Percentiles rank a stretch among this genome's conserved stretches.
Evolutionary conservation across 2,329 filamentous ascomycete genomes (phyloP).

Genomic region (Alternaria ventricosa): DNA sequence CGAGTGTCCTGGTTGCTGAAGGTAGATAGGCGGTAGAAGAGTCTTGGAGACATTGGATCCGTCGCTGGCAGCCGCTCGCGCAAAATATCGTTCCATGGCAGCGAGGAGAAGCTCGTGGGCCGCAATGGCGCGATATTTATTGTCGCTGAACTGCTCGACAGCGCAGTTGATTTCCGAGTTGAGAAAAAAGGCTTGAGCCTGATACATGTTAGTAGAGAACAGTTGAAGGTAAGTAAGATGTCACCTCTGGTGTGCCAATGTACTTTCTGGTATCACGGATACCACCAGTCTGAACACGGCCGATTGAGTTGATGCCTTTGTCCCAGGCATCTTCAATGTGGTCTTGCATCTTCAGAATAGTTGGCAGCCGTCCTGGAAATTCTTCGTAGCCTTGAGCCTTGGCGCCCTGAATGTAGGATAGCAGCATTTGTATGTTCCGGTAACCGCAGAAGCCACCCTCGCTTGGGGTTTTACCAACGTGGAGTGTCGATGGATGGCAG

Average conservation of each 20-base stretch:
- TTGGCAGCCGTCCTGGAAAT: constrained; percentile 70
- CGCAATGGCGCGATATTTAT: constrained; percentile 55
- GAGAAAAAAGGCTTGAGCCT: constrained; percentile 81
- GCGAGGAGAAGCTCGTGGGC: constrained; percentile 65
- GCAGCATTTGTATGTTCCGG: constrained; percentile 90
- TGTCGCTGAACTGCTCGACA: constrained; percentile 61
- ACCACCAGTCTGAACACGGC: constrained; percentile 82
- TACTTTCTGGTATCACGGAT: constrained; percentile 91
- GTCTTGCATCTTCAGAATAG: constrained; percentile 83
- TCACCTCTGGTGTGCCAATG: constrained; percentile 88
- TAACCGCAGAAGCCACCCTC: constrained; percentile 96
- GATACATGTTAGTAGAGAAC: constrained; percentile 15
- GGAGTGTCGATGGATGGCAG: constrained; percentile 76
- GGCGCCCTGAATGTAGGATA: constrained; percentile 75
- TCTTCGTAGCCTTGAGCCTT: constrained; percentile 63
- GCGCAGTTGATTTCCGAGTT: constrained; percentile 66
- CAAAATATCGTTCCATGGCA: constrained; percentile 77
- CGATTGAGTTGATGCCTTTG: constrained; percentile 76
- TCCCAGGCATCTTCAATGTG: constrained; percentile 90
- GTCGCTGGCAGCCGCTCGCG: constrained; percentile 57
- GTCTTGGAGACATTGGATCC: constrained; percentile 71
- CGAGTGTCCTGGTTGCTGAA: constrained; percentile 90
- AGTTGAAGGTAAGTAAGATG: not conserved
- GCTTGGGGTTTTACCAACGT: constrained; percentile 78
- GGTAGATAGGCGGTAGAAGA: constrained; percentile 80